phyloP scores from a whole-genome alignment of 2,329 filamentous ascomycete species.

The Neonectria neomacrospora region DNA sequence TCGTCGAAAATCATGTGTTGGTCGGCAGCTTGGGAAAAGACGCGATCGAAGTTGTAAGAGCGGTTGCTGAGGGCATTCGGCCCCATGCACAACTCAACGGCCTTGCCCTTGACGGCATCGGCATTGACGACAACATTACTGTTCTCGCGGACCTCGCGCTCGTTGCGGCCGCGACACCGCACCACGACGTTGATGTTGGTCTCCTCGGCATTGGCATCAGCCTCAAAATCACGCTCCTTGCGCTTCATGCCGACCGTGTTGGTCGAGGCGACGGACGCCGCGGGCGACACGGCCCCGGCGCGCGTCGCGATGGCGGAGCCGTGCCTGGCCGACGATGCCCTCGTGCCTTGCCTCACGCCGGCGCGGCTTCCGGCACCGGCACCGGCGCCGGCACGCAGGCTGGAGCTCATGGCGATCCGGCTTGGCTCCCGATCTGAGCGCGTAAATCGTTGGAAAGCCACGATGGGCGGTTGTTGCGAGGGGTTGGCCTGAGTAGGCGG shows the following conservation, averaged over 20 bases:
- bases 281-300: conserved; percentile 71
- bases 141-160: conserved; percentile 93
- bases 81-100: conserved; percentile 90
- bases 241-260: conserved; percentile 75
- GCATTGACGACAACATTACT: conserved; percentile 91
- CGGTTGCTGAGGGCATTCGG: conserved; percentile 94
- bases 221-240: conserved; percentile 87
- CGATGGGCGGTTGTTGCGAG: conserved; percentile 39
- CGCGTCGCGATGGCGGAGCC: conserved; percentile 37
- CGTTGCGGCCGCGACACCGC: conserved; percentile 89
- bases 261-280: conserved; percentile 72
- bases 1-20: conserved; percentile 96
- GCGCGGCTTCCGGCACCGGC: conserved; percentile 40
- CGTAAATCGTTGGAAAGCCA: conserved; percentile 51
- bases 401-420: conserved; percentile 50
- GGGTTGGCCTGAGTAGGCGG: conserved; percentile 24
- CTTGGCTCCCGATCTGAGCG: conserved; percentile 53
- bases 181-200: conserved; percentile 99
- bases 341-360: conserved; percentile 38
- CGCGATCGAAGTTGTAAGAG: conserved; percentile 95
- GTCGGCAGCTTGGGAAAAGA: conserved; percentile 94
- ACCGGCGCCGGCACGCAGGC: conserved; percentile 45
- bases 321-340: conserved; percentile 43
- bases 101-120: conserved; percentile 87
- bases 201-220: conserved; percentile 73